Base-by-base conservation (phyloP, 768 basidiomycete genomes). In the Strobilomyces confusus region DNA sequence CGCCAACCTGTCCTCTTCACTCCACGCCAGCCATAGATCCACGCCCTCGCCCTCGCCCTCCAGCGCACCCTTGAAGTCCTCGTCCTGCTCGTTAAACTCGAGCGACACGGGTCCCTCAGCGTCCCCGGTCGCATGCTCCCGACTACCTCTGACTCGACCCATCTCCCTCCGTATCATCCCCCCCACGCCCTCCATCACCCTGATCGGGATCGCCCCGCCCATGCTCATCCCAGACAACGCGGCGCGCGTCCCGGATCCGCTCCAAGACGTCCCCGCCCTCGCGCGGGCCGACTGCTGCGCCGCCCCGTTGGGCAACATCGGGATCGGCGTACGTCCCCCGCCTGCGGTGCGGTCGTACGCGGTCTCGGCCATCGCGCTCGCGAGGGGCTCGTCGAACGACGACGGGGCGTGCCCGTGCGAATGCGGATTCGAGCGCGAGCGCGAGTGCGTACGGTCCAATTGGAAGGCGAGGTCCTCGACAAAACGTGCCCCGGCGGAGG, bases 231-330 rank as follows among this genome's bases (percentile, higher is more conserved):
- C 59, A 25, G 62, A 62, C 9, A 62, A 22, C 20, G 56, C 55
- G 4, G 42, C 46, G 5, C 62, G 62, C 23, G 55, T 55, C n/a
- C n/a, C n/a, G n/a, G n/a, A 45, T 3, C 55, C 33, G 3, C 61
- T 34, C 61, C 61, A 63, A 11, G 61, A 56, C 15, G 51, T 19
- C 22, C 55, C 54, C 25, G 51, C 29, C 40, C 44, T 44, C 23
- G 43, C 22, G 0, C 58, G 43, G 1, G 14, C 40, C 1, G 51
- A 48, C 42, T 65, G 63, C 23, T 55, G 63, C 5, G 69, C 62
- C 1, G 66, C 64, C 17, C 89, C 90, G 58, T 94, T 94, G 0
- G 91, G 92, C 34, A 87, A 76, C 82, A 90, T 89, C 0, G 92
- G 92, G 2, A 93, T 76, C 44, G 32, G 51, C 25, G 33, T 45